These are phyloP conservation scores for Aspergillus sp. DNA, from an alignment of 2,329 filamentous ascomycete genomes.

Conservation along the genomic window DNA sequence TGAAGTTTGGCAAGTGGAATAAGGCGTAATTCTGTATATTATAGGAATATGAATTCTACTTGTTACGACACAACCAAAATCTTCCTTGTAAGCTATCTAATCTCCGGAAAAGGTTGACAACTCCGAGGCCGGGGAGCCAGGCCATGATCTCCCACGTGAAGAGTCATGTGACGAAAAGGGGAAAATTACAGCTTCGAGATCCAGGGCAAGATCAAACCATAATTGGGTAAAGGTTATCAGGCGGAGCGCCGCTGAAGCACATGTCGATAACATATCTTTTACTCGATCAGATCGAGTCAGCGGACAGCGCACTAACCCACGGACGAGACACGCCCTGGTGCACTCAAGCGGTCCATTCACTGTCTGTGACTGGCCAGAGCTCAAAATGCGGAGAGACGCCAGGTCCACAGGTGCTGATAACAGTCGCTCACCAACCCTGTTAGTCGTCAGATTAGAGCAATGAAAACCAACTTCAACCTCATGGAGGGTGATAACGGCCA, in stretches of 20 bases:
- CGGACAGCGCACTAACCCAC: background rate
- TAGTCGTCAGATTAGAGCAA: slow-evolving; percentile 25
- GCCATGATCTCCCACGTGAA: background rate
- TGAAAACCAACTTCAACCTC: background rate
- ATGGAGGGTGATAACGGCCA: slow-evolving; percentile 13
- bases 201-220: background rate
- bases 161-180: background rate
- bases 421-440: slow-evolving; percentile 11
- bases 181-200: background rate
- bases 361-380: slow-evolving; percentile 11
- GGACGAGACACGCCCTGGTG: slow-evolving; percentile 10
- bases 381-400: slow-evolving; percentile 20
- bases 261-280: slow-evolving; percentile 17
- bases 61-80: background rate
- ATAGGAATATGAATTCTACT: background rate
- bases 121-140: too few species aligned
- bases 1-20: slow-evolving; percentile 49
- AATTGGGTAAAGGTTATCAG: background rate
- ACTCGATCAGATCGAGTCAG: slow-evolving; percentile 41
- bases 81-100: background rate
- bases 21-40: slow-evolving; percentile 32
- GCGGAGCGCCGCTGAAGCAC: background rate
- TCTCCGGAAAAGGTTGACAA: too few species aligned
- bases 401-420: slow-evolving; percentile 23
- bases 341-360: slow-evolving; percentile 9